A percentile compares a stretch with the other conserved stretches of the same genome.
Conservation (phyloP, 2,329 filamentous ascomycete species). For the Clathrospora elynae region DNA sequence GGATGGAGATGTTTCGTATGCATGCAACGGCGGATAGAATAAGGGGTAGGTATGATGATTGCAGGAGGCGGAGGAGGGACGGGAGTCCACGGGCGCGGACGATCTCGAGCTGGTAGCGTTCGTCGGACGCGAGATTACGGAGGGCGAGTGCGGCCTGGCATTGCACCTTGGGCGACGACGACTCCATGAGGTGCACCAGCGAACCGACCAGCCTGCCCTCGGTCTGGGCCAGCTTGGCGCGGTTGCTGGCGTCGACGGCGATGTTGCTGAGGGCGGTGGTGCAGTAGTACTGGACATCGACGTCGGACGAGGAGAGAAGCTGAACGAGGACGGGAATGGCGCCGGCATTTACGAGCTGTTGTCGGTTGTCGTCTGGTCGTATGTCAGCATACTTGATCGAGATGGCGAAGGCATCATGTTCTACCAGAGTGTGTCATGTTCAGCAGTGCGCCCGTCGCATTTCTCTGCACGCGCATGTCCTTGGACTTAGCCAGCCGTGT, state of each 20-base stretch:
- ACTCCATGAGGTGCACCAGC: constrained; percentile 95
- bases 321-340: constrained; percentile 98
- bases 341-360: constrained; percentile 94
- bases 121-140: constrained; percentile 93
- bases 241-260: constrained; percentile 88
- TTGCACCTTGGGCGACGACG: constrained; percentile 89
- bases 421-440: constrained; percentile 99
- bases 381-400: constrained; percentile 25
- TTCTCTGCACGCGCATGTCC: constrained; percentile 97
- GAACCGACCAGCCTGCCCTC: constrained; percentile 92
- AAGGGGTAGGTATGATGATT: constrained; percentile 92
- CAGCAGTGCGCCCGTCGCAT: constrained; percentile 91
- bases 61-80: constrained; percentile 84
- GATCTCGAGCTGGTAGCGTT: constrained; percentile 98
- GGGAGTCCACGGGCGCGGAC: constrained; percentile 85
- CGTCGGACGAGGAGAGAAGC: constrained; percentile 87
- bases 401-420: constrained; percentile 29
- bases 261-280: constrained; percentile 99
- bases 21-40: constrained; percentile 97
- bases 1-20: constrained; percentile 98
- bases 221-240: constrained; percentile 86
- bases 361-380: constrained; percentile 84
- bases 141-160: constrained; percentile 95
- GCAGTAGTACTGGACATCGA: constrained; percentile 99
- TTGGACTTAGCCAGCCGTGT: constrained; percentile 94